Percentiles rank a stretch among this genome's conserved stretches.
These are phyloP conservation scores for Yamadazyma diospyri DNA, from an alignment of 1,139 yeast genomes.

Conservation along the genomic window DNA sequence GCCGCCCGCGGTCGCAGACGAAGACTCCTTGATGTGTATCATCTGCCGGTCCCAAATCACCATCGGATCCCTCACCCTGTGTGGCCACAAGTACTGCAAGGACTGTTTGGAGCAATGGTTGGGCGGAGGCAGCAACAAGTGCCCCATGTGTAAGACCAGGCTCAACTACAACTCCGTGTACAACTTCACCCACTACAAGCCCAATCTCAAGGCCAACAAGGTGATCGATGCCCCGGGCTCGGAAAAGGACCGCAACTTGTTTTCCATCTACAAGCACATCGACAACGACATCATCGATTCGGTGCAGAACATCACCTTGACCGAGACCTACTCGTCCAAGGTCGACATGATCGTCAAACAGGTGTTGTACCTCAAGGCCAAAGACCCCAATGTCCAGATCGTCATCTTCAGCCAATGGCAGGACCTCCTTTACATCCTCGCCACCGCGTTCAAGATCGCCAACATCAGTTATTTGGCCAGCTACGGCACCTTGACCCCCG, in stretches of 20 bases:
- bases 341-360: conserved; percentile 80
- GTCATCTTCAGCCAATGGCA: conserved; percentile 88
- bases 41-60: conserved; percentile 72
- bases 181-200: conserved; percentile 51
- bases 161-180: conserved; percentile 49
- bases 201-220: conserved; percentile 45
- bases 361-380: conserved; percentile 54
- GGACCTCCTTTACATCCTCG: conserved; percentile 63
- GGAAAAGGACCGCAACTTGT: conserved; percentile 23
- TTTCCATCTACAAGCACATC: conserved; percentile 48
- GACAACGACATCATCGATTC: conserved; percentile 37
- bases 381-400: conserved; percentile 68
- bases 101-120: conserved; percentile 78
- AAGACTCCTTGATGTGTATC: conserved; percentile 54
- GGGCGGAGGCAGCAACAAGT: conserved; percentile 38
- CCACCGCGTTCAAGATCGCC: conserved; percentile 62
- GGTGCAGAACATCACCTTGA: conserved; percentile 42
- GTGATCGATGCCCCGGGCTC: conserved; percentile 24
- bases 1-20: conserved; percentile 14
- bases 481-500: conserved; percentile 34
- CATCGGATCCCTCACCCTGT: conserved; percentile 74
- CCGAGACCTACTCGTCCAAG: conserved; percentile 70
- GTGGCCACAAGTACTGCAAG: conserved; percentile 88
- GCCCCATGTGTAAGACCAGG: conserved; percentile 75
- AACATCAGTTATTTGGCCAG: conserved; percentile 50